Conservation (phyloP, 768 basidiomycete species). For the Tricholoma hemisulphureum region DNA sequence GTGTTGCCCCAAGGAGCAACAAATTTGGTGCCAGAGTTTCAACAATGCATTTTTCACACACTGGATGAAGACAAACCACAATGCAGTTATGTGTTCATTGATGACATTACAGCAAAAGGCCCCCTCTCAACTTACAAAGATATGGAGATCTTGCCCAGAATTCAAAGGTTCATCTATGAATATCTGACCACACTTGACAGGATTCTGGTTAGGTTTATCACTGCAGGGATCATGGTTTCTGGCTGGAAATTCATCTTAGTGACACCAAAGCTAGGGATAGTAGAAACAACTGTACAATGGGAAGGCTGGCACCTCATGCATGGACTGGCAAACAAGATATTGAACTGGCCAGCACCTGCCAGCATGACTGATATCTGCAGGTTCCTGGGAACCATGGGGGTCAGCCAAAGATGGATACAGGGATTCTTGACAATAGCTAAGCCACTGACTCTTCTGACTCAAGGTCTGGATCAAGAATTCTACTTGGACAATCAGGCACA, state of each 20-base stretch:
- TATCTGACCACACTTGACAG: constrained; percentile 21
- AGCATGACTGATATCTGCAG: constrained; percentile 18
- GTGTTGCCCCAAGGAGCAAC: constrained; percentile 33
- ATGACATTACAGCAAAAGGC: constrained; percentile 18
- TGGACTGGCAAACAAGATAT: constrained; percentile 22
- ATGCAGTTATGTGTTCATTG: constrained; percentile 16
- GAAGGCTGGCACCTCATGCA: constrained; percentile 30
- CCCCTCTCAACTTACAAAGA: constrained; percentile 14
- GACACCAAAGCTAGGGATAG: constrained; percentile 21
- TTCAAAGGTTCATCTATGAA: constrained; percentile 30
- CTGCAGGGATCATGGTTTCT: constrained; percentile 31
- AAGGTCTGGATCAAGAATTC: constrained; percentile 19
- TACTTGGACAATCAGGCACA: constrained; percentile 19
- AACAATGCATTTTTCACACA: constrained; percentile 16
- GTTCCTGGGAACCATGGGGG: constrained; percentile 26
- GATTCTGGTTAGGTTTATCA: constrained; percentile 18
- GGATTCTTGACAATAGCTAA: constrained; percentile 22
- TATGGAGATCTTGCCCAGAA: constrained; percentile 15
- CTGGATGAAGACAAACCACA: constrained; percentile 13
- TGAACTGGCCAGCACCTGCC: constrained; percentile 24
- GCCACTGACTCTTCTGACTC: constrained; percentile 21
- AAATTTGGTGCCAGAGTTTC: constrained; percentile 35
- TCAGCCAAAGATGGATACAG: constrained; percentile 20
- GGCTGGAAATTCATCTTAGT: constrained; percentile 28
- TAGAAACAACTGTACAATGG: constrained; percentile 24